Base-by-base conservation (phyloP, 2,329 filamentous ascomycete genomes). In the Talaromyces sp. region DNA sequence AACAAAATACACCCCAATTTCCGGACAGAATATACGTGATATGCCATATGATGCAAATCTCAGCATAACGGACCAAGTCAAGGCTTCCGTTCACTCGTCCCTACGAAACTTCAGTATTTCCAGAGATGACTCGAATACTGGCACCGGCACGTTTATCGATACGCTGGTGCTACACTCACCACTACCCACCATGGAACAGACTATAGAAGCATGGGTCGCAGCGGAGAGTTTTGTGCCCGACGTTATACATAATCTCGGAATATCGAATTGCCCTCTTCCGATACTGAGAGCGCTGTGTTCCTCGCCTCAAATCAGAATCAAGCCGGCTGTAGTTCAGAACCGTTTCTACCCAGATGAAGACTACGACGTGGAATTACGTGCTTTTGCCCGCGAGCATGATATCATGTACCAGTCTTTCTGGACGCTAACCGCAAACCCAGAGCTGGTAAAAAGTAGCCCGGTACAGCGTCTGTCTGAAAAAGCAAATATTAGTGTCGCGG, bases 1-100 rank as follows among this genome's bases (percentile, higher is more conserved):
- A 82, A 93, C 91, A n/a, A 95, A 93, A 74, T 95, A 88, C 77
- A 91, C 89, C 1, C 82, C 88, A 0, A 74, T 85, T 4, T 75
- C 75, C 16, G 86, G 85, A 25, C 89, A 93, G 72, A 84, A 88
- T 69, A 78, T 77, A 1, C 74, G 76, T 44, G 81, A 85, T 56
- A 80, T 86, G 75, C 88, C 89, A 0, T 91, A 91, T 73, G 80
- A 88, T 68, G 74, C 83, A 1, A 71, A 78, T 1, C 80, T 82
- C 11, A 80, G 86, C 1, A 75, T 92, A 28, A 79, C 79, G 14
- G 81, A 87, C 18, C 88, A 93, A 74, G 83, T 93, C 18, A 82
- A 83, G 67, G 78, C 84, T 42, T 92, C 89, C 0, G 79, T 95
- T 42, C 79, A 81, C 48, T 86, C 84, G 1, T 93, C 90, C 0